These are phyloP conservation scores for Metschnikowia similis DNA, from an alignment of 805 yeast genomes.

Conservation along the genomic window DNA sequence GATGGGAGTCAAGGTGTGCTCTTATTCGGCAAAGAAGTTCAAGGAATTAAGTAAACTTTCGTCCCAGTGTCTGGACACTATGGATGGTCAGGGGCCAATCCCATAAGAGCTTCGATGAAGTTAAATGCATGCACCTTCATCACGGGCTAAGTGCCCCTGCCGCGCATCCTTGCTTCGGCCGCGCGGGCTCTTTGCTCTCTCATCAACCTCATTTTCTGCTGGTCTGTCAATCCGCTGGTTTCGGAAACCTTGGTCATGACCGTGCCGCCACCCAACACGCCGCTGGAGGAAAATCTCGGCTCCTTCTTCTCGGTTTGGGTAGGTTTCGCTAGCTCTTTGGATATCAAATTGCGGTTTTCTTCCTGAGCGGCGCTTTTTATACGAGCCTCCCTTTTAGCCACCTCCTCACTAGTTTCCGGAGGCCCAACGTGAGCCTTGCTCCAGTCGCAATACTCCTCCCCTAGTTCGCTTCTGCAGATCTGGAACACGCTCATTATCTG, in stretches of 20 bases:
- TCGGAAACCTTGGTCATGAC: slow-evolving; percentile 29
- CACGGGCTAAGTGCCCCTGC: not conserved
- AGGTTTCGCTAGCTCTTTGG: slow-evolving; percentile 41
- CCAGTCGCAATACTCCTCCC: slow-evolving; percentile 75
- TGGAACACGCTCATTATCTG: slow-evolving; percentile 58
- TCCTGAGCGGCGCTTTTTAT: slow-evolving; percentile 32
- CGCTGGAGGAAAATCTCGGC: slow-evolving; percentile 30
- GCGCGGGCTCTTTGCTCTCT: slow-evolving; percentile 96
- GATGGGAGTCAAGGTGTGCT: no score
- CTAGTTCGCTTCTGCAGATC: slow-evolving; percentile 59
- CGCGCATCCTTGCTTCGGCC: slow-evolving; percentile 69
- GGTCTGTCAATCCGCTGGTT: slow-evolving; percentile 61
- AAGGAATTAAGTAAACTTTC: no score
- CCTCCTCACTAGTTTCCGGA: slow-evolving; percentile 53
- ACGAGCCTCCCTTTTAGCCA: slow-evolving; percentile 38
- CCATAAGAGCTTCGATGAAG: no score
- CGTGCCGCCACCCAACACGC: slow-evolving; percentile 26
- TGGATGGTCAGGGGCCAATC: no score
- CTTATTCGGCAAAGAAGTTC: no score
- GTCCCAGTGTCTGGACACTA: no score
- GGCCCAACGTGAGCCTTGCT: slow-evolving; percentile 57
- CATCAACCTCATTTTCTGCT: slow-evolving; percentile 73
- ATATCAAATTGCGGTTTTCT: slow-evolving; percentile 39
- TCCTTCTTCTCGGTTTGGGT: slow-evolving; percentile 34
- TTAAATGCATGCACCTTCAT: no score